Evolutionary conservation across 1,284 basidiomycete genomes (phyloP), one percentile per base, ranked within the genome.

Genomic region (Meripilus lineatus): DNA sequence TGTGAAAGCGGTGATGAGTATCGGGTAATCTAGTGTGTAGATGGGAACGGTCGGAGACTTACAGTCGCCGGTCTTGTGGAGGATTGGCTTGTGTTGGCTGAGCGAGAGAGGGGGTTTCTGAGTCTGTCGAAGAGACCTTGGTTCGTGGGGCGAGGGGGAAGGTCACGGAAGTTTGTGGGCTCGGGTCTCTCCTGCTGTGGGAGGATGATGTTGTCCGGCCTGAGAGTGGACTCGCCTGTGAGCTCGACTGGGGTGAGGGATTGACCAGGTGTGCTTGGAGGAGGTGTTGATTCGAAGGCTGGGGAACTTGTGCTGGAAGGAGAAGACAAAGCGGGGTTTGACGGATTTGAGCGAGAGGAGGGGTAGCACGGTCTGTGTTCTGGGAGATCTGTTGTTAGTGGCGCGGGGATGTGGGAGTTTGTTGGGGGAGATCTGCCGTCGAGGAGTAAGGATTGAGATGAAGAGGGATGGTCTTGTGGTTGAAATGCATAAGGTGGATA

Each of bases 291-390:
- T 49, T 74, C 73, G 58, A 56, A 68, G 23, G 79, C 76, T 36
- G 77, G 80, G 3, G 80, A 84, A 53, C 75, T 77, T 43, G 77
- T 74, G 53, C 72, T 81, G 17, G 81, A 81, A 8, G 83, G 81
- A 2, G 82, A 83, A 6, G 82, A 81, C 40, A 78, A 70, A 34
- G 76, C 66, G 48, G 74, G 72, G 49, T 67, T 67, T 58, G 72
- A 70, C 39, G 73, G 71, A 50, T 63, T 67, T 54, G 71, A 70
- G 54, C 63, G 62, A 28, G 64, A 61, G 42, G 65, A 66, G 30
- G 67, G 61, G 49, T 67, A 54, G 48, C 61, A 57, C 37, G 62
- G 65, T 40, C 52, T 53, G 42, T 53, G 58, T 23, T 50, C 50
- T 14, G 60, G 61, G 20, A 71, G 55, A 52, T 71, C 66, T 35